These are phyloP conservation scores for Falciphora oryzae DNA, from an alignment of 2,329 filamentous ascomycete genomes.

Conservation along the genomic window DNA sequence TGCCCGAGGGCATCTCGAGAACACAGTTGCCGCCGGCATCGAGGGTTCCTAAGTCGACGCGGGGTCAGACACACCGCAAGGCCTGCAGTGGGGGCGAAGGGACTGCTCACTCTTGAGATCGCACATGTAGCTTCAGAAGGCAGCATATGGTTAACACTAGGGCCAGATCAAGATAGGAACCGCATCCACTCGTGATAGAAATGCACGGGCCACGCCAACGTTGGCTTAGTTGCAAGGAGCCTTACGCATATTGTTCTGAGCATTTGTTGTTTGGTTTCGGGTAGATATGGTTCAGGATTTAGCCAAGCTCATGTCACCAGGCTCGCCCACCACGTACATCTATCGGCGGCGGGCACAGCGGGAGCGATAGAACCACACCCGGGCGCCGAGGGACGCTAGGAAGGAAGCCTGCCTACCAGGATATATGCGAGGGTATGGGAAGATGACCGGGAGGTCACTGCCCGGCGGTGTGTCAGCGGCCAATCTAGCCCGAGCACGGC, in stretches of 20 bases:
- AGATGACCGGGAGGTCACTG: conserved; percentile 51
- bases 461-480: conserved; percentile 3
- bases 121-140: conserved; percentile 44
- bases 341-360: background rate
- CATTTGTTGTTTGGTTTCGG: background rate
- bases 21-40: conserved; percentile 95
- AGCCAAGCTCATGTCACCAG: background rate
- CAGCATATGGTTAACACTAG: background rate
- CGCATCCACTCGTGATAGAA: background rate
- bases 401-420: conserved; percentile 14
- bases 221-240: background rate
- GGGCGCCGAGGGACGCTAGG: conserved; percentile 2
- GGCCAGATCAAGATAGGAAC: no score
- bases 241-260: conserved; percentile 47
- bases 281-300: background rate
- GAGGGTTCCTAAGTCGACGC: conserved; percentile 55
- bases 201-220: background rate
- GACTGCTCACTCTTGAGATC: conserved; percentile 43
- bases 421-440: conserved; percentile 54
- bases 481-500: background rate
- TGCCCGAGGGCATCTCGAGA: conserved; percentile 97
- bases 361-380: background rate
- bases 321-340: background rate
- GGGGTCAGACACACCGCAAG: conserved; percentile 4
- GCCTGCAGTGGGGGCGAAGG: background rate